A percentile compares a stretch with the other conserved stretches of the same genome.
Conservation (phyloP, 306 rosid species). For the Citrullus mucosospermus region DNA sequence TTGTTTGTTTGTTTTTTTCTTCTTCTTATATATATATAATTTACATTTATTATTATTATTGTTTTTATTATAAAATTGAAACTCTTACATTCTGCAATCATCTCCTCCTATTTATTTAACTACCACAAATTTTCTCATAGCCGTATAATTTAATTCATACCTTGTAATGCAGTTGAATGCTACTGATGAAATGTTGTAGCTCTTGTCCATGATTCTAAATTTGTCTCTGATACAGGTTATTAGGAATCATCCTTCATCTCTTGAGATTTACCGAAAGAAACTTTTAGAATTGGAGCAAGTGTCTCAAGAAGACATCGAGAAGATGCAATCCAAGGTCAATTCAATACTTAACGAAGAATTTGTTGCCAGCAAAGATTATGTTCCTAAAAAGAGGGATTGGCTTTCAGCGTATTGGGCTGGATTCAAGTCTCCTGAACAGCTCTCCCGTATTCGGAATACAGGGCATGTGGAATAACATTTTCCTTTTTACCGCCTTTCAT, state of each 20-base stretch:
- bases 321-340: conserved; percentile 55
- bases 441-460: conserved; percentile 81
- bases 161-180: neutral
- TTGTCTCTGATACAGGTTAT: conserved; percentile 39
- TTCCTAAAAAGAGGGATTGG: conserved; percentile 85
- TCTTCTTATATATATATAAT: neutral
- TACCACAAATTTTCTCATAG: neutral
- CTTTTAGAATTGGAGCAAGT: conserved; percentile 65
- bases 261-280: conserved; percentile 65
- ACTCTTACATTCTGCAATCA: neutral
- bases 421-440: conserved; percentile 87
- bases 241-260: conserved; percentile 74
- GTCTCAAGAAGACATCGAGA: conserved; percentile 53
- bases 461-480: conserved; percentile 40
- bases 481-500: neutral
- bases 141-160: neutral
- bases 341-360: conserved; percentile 77
- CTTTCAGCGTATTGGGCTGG: conserved; percentile 95
- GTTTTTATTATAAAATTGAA: too few species aligned
- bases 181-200: neutral
- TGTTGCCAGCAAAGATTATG: conserved; percentile 75
- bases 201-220: neutral
- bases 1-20: too few species aligned
- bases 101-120: neutral
- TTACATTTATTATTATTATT: too few species aligned